These are phyloP conservation scores for Dissophora ornata DNA, from an alignment of 192 early-diverging fungal genomes.

Conservation along the genomic window DNA sequence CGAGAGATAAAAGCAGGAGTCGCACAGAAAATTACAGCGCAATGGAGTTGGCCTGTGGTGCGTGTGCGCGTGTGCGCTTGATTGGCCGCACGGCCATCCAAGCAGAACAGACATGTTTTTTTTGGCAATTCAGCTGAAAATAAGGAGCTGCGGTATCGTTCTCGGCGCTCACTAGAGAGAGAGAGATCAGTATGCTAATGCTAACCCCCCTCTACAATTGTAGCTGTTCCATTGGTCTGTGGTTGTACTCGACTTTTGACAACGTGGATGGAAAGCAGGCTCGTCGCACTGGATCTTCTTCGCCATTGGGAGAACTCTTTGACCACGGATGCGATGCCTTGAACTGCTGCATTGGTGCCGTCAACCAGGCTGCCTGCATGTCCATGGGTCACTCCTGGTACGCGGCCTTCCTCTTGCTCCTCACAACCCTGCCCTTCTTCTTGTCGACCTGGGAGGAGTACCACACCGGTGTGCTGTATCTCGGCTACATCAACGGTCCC, in stretches of 20 bases:
- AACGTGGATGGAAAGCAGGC: conserved; percentile 91
- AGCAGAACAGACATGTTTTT: too few relatives aligned
- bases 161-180: too few relatives aligned
- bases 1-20: too few relatives aligned
- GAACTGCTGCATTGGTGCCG: conserved; percentile 80
- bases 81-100: too few relatives aligned
- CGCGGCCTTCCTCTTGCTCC: conserved; percentile 68
- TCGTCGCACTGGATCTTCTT: conserved; percentile 79
- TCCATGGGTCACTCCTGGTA: conserved; percentile 78
- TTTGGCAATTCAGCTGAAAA: too few relatives aligned
- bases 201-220: too few relatives aligned
- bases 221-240: conserved; percentile 82
- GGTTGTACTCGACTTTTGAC: conserved; percentile 92
- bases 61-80: too few relatives aligned
- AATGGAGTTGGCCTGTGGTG: too few relatives aligned
- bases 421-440: conserved; percentile 83
- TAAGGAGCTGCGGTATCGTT: too few relatives aligned
- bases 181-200: too few relatives aligned
- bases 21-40: too few relatives aligned
- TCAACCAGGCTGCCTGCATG: conserved; percentile 80
- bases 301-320: conserved; percentile 86
- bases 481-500: conserved; percentile 87
- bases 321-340: conserved; percentile 90
- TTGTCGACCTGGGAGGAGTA: conserved; percentile 92
- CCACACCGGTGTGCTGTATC: conserved; percentile 86